Evolutionary conservation across 139 green algal genomes (phyloP).

Genomic region (Penium margaritaceum): DNA sequence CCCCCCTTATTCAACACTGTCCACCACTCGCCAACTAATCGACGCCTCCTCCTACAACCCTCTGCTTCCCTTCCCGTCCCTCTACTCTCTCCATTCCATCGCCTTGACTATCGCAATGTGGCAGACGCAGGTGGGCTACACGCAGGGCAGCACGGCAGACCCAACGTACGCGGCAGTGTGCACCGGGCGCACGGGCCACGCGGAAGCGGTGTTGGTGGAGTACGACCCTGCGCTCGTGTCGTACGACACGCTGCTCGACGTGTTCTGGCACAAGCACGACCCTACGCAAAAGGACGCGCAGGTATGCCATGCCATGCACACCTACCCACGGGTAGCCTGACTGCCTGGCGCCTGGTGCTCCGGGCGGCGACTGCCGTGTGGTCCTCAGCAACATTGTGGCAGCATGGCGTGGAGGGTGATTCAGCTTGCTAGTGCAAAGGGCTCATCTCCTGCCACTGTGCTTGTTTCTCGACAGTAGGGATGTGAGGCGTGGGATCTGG

Average conservation of each 20-base stretch:
- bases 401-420: too few relatives aligned
- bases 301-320: slow-evolving; percentile 3
- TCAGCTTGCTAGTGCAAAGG: too few relatives aligned
- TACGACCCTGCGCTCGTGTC: slow-evolving; percentile 59
- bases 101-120: too few relatives aligned
- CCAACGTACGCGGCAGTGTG: slow-evolving; percentile 54
- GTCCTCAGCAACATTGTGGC: too few relatives aligned
- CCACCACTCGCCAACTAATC: too few relatives aligned
- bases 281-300: slow-evolving; percentile 69
- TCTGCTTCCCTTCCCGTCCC: too few relatives aligned
- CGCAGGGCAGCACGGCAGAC: slow-evolving; percentile 14
- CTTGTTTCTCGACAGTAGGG: too few relatives aligned
- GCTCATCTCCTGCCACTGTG: too few relatives aligned
- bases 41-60: too few relatives aligned
- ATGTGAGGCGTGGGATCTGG: too few relatives aligned
- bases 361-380: neutral
- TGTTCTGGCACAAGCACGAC: slow-evolving; percentile 68
- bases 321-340: slow-evolving; percentile 1
- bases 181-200: slow-evolving; percentile 57
- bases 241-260: slow-evolving; percentile 64
- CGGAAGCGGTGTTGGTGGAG: slow-evolving; percentile 74
- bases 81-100: too few relatives aligned
- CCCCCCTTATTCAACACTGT: too few relatives aligned
- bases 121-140: slow-evolving; percentile 50
- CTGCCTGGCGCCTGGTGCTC: neutral